Percentiles rank a stretch among this genome's conserved stretches.
Conservation (phyloP, 164 flowering plant species). For the Berberis thunbergii region DNA sequence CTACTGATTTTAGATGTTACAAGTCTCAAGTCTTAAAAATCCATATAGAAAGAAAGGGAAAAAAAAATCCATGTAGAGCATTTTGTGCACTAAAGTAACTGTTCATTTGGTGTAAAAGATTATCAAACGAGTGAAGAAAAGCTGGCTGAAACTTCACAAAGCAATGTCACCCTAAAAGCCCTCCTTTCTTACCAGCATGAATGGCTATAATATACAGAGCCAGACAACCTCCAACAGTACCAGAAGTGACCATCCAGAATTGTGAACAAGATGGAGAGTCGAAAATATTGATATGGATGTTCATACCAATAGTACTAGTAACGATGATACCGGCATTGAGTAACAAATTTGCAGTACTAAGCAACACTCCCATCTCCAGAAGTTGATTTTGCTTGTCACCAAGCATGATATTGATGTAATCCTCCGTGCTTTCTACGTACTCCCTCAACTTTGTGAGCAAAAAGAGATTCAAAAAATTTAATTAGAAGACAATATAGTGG, state of each 20-base stretch:
- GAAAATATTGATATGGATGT: slow-evolving; percentile 22
- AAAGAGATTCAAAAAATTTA: not conserved
- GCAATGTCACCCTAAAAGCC: slow-evolving; percentile 21
- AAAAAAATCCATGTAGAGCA: too few relatives aligned
- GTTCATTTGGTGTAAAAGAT: not conserved
- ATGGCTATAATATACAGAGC: slow-evolving; percentile 28
- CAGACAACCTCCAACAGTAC: slow-evolving; percentile 33
- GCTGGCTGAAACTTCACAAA: not conserved
- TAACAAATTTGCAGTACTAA: slow-evolving; percentile 28
- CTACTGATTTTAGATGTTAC: too few relatives aligned
- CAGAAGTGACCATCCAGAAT: slow-evolving; percentile 31
- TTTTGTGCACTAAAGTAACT: too few relatives aligned
- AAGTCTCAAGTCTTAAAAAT: too few relatives aligned
- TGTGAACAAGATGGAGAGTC: slow-evolving; percentile 4
- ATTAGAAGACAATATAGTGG: not conserved
- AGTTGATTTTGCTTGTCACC: slow-evolving; percentile 48
- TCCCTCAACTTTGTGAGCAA: slow-evolving; percentile 27
- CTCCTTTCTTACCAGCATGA: slow-evolving; percentile 35
- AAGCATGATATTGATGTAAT: slow-evolving; percentile 39
- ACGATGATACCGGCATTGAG: slow-evolving; percentile 28
- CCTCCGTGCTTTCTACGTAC: slow-evolving; percentile 42
- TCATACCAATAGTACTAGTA: slow-evolving; percentile 34
- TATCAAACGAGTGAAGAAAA: not conserved
- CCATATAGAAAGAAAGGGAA: too few relatives aligned
- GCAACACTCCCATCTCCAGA: slow-evolving; percentile 42